Conservation (phyloP, 2,329 filamentous ascomycete species). For the Monosporascus ibericus region DNA sequence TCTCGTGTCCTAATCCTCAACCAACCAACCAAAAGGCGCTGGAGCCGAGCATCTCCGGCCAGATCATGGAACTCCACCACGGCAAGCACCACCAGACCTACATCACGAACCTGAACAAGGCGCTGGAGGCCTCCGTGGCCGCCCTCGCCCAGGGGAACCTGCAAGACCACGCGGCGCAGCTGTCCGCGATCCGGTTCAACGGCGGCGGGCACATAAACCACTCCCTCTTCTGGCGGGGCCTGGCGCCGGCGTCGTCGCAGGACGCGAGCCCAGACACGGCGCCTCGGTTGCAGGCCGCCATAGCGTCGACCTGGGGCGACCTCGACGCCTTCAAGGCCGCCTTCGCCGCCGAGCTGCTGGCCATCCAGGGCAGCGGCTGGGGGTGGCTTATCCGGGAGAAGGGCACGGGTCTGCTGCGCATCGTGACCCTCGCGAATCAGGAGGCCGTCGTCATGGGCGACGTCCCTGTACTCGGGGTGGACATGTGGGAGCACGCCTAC, state of each 20-base stretch:
- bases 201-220: slow-evolving; percentile 93
- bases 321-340: slow-evolving; percentile 58
- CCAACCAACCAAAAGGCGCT: slow-evolving; percentile 46
- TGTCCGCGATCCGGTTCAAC: slow-evolving; percentile 75
- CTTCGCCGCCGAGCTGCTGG: slow-evolving; percentile 61
- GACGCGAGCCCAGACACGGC: slow-evolving; percentile 52
- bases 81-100: slow-evolving; percentile 75
- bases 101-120: slow-evolving; percentile 67
- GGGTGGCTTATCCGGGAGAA: slow-evolving; percentile 73
- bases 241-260: slow-evolving; percentile 54
- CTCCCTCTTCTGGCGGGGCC: slow-evolving; percentile 85
- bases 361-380: slow-evolving; percentile 81
- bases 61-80: slow-evolving; percentile 81
- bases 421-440: slow-evolving; percentile 82
- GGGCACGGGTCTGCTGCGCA: slow-evolving; percentile 54
- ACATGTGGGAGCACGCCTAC: slow-evolving; percentile 94
- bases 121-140: slow-evolving; percentile 52
- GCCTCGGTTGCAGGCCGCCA: slow-evolving; percentile 53
- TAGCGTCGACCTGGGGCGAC: slow-evolving; percentile 62
- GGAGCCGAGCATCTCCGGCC: slow-evolving; percentile 66
- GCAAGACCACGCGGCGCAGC: slow-evolving; percentile 56
- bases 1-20: too few relatives aligned
- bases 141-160: slow-evolving; percentile 50
- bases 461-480: slow-evolving; percentile 69
- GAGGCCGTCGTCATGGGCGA: slow-evolving; percentile 61